These are phyloP conservation scores for Rhodotorula sp. DNA, from an alignment of 1,284 basidiomycete species.

Conservation along the genomic window DNA sequence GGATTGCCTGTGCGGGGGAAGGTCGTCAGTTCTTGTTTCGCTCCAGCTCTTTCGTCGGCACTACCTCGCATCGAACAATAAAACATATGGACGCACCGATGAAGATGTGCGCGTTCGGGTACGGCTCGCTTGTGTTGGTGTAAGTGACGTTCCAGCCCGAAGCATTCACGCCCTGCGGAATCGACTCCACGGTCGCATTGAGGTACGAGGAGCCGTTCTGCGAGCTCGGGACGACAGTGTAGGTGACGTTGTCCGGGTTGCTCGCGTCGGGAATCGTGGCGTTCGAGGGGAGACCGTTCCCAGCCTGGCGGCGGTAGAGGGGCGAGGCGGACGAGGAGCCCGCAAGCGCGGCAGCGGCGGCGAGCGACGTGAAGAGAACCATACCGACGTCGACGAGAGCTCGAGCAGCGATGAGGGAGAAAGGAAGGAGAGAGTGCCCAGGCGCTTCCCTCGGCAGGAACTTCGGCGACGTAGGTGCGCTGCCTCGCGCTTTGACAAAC, in stretches of 20 bases:
- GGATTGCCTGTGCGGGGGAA: slow-evolving; percentile 1
- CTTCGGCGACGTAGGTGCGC: neutral
- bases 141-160: slow-evolving; percentile 4
- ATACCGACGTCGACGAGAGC: neutral
- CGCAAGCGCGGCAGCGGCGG: slow-evolving; percentile 16
- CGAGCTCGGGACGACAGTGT: neutral
- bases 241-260: slow-evolving; percentile 6
- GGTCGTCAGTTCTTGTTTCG: neutral
- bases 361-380: slow-evolving; percentile 15
- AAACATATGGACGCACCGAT: neutral
- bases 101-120: slow-evolving; percentile 2
- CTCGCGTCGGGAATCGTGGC: neutral
- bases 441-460: neutral
- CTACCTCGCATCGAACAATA: too few species aligned
- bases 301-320: slow-evolving; percentile 27
- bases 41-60: neutral
- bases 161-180: slow-evolving; percentile 15
- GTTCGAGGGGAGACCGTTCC: slow-evolving; percentile 24
- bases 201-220: slow-evolving; percentile 20
- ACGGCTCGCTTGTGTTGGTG: slow-evolving; percentile 23
- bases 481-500: neutral
- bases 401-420: neutral
- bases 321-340: slow-evolving; percentile 15
- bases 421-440: neutral
- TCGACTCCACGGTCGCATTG: slow-evolving; percentile 15